These are phyloP conservation scores for Trametes maxima DNA, from an alignment of 768 basidiomycete species.

Conservation along the genomic window DNA sequence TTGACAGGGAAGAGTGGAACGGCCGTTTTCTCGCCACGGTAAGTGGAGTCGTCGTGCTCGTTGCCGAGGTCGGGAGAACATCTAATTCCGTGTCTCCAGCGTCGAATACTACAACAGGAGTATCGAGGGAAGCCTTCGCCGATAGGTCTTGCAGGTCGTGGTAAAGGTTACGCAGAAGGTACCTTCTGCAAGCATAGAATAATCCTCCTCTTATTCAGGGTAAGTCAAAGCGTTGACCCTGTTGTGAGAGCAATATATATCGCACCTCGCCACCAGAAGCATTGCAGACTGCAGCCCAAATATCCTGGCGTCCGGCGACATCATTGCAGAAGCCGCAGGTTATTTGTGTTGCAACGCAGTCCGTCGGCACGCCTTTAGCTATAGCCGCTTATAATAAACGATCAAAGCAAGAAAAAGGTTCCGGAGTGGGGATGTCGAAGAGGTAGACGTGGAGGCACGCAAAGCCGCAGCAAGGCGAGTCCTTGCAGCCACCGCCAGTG, in stretches of 20 bases:
- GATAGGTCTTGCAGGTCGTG: constrained; percentile 57
- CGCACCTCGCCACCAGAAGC: constrained; percentile 3
- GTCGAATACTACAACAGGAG: constrained; percentile 21
- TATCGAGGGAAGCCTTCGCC: constrained; percentile 24
- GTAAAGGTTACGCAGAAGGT: constrained; percentile 59
- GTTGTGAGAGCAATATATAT: background rate
- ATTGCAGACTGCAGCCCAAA: constrained; percentile 1
- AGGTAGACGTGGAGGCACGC: no score
- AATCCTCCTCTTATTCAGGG: constrained; percentile 44
- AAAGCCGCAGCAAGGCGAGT: no score
- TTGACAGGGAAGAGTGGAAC: constrained; percentile 58
- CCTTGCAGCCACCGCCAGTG: no score
- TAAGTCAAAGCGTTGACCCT: background rate
- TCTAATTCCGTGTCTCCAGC: constrained; percentile 41
- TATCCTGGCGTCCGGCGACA: background rate
- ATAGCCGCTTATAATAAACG: no score
- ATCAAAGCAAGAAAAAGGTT: no score
- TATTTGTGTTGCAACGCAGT: background rate
- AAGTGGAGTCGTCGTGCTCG: background rate
- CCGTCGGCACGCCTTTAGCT: no score
- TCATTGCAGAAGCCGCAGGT: background rate
- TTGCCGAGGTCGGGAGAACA: constrained; percentile 41
- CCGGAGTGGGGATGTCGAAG: no score
- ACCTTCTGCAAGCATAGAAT: constrained; percentile 61
- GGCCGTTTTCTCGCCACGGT: constrained; percentile 24